Evolutionary conservation across 129 eudicot genomes (phyloP).

Genomic region (Gnaphalium uliginosum): DNA sequence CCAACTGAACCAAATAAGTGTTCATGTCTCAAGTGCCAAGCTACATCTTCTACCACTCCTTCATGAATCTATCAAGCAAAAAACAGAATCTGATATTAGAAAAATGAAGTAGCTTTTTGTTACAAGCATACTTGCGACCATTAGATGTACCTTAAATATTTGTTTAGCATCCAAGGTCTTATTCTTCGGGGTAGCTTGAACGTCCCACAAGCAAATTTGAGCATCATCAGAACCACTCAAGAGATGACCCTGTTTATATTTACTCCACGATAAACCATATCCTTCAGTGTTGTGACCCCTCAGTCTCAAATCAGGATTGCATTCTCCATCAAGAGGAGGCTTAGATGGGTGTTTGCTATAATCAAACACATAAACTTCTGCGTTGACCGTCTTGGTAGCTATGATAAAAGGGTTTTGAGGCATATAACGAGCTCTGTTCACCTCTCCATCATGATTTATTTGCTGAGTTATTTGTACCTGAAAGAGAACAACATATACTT

Average conservation of each 20-base stretch:
- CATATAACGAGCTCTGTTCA: slow-evolving; percentile 94
- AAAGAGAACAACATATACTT: slow-evolving; percentile 11
- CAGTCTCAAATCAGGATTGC: slow-evolving; percentile 90
- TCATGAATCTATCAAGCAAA: slow-evolving; percentile 57
- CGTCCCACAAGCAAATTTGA: slow-evolving; percentile 96
- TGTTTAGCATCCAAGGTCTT: slow-evolving; percentile 84
- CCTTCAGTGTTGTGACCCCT: slow-evolving; percentile 90
- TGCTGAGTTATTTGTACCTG: slow-evolving; percentile 96
- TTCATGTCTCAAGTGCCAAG: slow-evolving; percentile 89
- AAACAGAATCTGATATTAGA: neutral
- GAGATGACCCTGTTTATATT: slow-evolving; percentile 81
- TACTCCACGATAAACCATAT: slow-evolving; percentile 94
- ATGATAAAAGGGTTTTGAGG: slow-evolving; percentile 85
- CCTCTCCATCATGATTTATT: slow-evolving; percentile 95
- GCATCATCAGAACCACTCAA: slow-evolving; percentile 97
- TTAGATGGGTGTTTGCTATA: slow-evolving; percentile 93
- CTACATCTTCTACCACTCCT: slow-evolving; percentile 86
- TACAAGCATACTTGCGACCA: neutral
- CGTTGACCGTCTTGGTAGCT: slow-evolving; percentile 92
- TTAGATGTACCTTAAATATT: slow-evolving; percentile 62
- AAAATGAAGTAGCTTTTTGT: neutral
- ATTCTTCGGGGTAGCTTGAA: slow-evolving; percentile 74
- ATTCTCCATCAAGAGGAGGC: slow-evolving; percentile 79
- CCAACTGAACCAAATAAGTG: slow-evolving; percentile 91
- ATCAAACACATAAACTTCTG: slow-evolving; percentile 88